Evolutionary conservation across 305 asterid species (phyloP).

Genomic region (Solanum hybrid): DNA sequence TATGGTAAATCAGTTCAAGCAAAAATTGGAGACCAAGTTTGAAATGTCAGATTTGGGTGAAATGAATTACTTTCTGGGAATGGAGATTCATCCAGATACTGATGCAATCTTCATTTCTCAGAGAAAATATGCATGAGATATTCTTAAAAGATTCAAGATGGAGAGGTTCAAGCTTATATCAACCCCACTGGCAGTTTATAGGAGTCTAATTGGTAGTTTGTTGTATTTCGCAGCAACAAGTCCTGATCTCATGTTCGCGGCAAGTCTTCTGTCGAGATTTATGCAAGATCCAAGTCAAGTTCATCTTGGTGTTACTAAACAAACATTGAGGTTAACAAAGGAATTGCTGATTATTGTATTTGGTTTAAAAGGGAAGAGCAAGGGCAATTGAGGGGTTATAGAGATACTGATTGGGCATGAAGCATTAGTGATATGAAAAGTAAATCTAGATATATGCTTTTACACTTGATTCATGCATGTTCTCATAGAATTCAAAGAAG

Average conservation of each 20-base stretch:
- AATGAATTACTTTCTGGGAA: background rate
- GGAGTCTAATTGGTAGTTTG: background rate
- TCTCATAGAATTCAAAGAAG: background rate
- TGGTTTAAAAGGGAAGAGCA: background rate
- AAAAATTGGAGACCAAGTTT: background rate
- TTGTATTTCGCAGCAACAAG: background rate
- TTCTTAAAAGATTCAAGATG: background rate
- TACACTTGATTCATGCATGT: background rate
- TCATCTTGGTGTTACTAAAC: background rate
- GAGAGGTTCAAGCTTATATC: background rate
- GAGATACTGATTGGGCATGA: background rate
- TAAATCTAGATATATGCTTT: background rate
- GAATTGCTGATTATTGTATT: background rate
- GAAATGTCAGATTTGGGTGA: background rate
- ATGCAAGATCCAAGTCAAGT: background rate
- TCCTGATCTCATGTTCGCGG: background rate
- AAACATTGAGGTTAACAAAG: too few species aligned
- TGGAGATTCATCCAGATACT: background rate
- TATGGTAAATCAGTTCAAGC: background rate
- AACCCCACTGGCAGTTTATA: background rate
- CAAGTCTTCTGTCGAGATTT: background rate
- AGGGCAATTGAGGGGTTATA: background rate
- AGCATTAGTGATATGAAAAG: background rate
- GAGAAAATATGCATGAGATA: background rate
- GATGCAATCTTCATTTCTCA: background rate